These are phyloP conservation scores for Actinidia arguta DNA, from an alignment of 179 eudicot genomes.

Conservation along the genomic window DNA sequence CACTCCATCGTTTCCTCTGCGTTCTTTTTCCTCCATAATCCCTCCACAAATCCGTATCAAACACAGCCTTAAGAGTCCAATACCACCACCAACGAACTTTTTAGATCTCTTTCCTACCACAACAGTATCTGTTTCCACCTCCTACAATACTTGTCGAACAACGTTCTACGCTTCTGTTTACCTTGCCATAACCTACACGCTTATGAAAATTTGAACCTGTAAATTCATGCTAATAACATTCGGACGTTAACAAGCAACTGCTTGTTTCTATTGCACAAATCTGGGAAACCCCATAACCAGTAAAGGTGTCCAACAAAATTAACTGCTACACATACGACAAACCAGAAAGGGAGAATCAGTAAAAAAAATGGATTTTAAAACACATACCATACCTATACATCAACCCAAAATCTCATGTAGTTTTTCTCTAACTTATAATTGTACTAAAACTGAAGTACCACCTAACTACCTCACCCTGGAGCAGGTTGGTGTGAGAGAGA, in stretches of 20 bases:
- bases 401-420: slow-evolving; percentile 18
- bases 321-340: neutral
- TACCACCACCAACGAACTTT: too few relatives aligned
- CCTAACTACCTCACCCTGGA: slow-evolving; percentile 26
- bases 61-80: too few relatives aligned
- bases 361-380: slow-evolving; percentile 9
- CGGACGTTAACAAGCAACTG: neutral
- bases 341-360: slow-evolving; percentile 13
- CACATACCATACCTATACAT: slow-evolving; percentile 32
- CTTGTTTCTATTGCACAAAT: slow-evolving; percentile 2
- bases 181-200: too few relatives aligned
- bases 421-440: slow-evolving; percentile 27
- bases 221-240: neutral
- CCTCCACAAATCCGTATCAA: too few relatives aligned
- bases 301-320: neutral
- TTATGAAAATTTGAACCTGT: neutral
- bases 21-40: too few relatives aligned
- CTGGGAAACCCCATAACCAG: neutral
- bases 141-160: neutral
- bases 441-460: slow-evolving; percentile 7
- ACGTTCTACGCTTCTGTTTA: neutral
- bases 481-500: slow-evolving; percentile 15
- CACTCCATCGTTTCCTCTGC: too few relatives aligned
- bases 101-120: too few relatives aligned
- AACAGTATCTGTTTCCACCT: neutral